These are phyloP conservation scores for Saccharomycopsis hybrid DNA, from an alignment of 1,139 yeast species.

Conservation along the genomic window DNA sequence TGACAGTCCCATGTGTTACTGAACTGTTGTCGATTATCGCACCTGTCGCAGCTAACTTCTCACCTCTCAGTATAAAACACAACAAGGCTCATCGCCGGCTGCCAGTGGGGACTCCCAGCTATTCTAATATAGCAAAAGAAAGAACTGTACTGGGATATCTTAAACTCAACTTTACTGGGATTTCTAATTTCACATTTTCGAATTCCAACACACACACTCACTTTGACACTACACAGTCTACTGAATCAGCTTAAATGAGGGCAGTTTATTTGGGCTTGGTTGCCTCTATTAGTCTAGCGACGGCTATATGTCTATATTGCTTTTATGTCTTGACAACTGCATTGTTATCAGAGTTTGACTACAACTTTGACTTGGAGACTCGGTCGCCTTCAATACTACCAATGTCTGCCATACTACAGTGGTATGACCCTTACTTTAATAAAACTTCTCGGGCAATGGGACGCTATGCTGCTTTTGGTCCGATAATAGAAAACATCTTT, in stretches of 20 bases:
- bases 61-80: too few species aligned
- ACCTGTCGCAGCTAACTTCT: too few species aligned
- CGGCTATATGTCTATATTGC: constrained; percentile 8
- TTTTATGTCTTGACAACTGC: constrained; percentile 10
- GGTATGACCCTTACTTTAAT: constrained; percentile 14
- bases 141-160: too few species aligned
- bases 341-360: constrained; percentile 7
- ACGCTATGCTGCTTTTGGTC: constrained; percentile 20
- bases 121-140: too few species aligned
- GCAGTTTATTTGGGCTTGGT: constrained; percentile 9
- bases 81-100: too few species aligned
- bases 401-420: constrained; percentile 18
- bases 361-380: constrained; percentile 15
- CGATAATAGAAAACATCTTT: constrained; percentile 8
- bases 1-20: too few species aligned
- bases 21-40: too few species aligned
- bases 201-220: too few species aligned
- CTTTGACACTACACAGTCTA: too few species aligned
- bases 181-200: too few species aligned
- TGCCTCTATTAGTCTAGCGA: constrained; percentile 5
- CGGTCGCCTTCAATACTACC: constrained; percentile 17
- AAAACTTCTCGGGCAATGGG: constrained; percentile 15
- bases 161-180: too few species aligned
- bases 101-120: too few species aligned
- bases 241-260: constrained; percentile 4